Percentiles rank a stretch among this genome's conserved stretches.
Evolutionary conservation across 1,284 basidiomycete genomes (phyloP).

Genomic region (Ceratobasidium sp.): DNA sequence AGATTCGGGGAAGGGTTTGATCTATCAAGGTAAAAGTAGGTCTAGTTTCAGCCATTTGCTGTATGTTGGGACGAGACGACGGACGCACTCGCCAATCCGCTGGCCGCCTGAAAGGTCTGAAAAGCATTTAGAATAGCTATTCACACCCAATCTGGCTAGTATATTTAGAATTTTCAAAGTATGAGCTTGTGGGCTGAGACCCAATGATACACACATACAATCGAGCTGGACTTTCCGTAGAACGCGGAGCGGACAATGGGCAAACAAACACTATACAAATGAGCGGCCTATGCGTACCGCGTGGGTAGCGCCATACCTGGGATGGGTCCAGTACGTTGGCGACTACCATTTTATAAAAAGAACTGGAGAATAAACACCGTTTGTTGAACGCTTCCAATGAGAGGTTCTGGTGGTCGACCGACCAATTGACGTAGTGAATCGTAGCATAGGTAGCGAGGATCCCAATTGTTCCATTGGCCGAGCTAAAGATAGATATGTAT

Average conservation of each 20-base stretch:
- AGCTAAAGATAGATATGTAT: neutral
- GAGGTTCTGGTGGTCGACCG: slow-evolving; percentile 78
- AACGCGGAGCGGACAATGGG: slow-evolving; percentile 36
- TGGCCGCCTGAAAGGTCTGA: slow-evolving; percentile 74
- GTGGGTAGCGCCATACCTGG: slow-evolving; percentile 58
- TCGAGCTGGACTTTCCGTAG: slow-evolving; percentile 69
- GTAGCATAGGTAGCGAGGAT: slow-evolving; percentile 57
- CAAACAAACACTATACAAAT: neutral
- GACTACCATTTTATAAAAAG: slow-evolving; percentile 59
- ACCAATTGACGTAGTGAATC: slow-evolving; percentile 74
- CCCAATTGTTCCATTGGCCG: slow-evolving; percentile 17
- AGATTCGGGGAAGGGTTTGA: slow-evolving; percentile 74
- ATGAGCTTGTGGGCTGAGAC: neutral
- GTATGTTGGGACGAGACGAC: slow-evolving; percentile 61
- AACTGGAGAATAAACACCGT: slow-evolving; percentile 60
- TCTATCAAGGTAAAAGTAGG: slow-evolving; percentile 65
- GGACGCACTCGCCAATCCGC: slow-evolving; percentile 70
- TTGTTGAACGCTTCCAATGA: slow-evolving; percentile 79
- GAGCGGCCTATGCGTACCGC: slow-evolving; percentile 38
- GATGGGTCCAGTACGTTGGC: slow-evolving; percentile 69
- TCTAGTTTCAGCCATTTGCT: too few species aligned
- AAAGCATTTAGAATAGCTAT: slow-evolving; percentile 63
- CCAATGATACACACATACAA: slow-evolving; percentile 65
- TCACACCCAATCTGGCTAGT: slow-evolving; percentile 21
- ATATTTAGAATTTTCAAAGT: slow-evolving; percentile 20